phyloP scores from a whole-genome alignment of 2,329 filamentous ascomycete species.

The Incumbomyces delicatus region DNA sequence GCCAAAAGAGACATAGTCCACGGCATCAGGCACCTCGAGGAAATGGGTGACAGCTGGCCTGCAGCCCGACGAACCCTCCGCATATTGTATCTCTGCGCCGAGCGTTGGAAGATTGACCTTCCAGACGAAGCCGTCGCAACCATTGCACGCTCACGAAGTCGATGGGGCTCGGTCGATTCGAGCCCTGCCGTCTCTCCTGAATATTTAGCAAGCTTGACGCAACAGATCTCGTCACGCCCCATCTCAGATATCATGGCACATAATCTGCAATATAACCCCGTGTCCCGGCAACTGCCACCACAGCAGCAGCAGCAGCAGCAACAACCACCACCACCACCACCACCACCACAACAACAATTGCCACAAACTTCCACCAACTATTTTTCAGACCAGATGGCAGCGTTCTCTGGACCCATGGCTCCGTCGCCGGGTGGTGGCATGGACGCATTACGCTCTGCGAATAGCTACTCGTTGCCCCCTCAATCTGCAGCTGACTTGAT shows the following conservation, averaged over 20 bases:
- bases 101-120: slow-evolving; percentile 82
- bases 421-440: slow-evolving; percentile 12
- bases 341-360: not conserved
- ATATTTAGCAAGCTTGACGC: slow-evolving; percentile 10
- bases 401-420: slow-evolving; percentile 10
- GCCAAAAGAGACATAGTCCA: slow-evolving; percentile 83
- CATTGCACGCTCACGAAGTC: slow-evolving; percentile 67
- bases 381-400: slow-evolving; percentile 7
- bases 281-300: slow-evolving; percentile 20
- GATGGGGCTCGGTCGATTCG: slow-evolving; percentile 49
- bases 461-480: slow-evolving; percentile 19
- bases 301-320: slow-evolving; percentile 12
- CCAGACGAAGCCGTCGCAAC: slow-evolving; percentile 72
- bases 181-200: slow-evolving; percentile 1
- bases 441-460: slow-evolving; percentile 15
- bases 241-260: slow-evolving; percentile 14
- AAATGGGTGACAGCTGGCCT: slow-evolving; percentile 91
- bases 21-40: slow-evolving; percentile 82
- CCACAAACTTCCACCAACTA: slow-evolving; percentile 3
- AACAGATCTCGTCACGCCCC: slow-evolving; percentile 15
- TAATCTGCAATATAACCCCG: slow-evolving; percentile 22
- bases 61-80: slow-evolving; percentile 76
- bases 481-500: slow-evolving; percentile 21
- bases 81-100: slow-evolving; percentile 72
- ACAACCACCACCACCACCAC: no score